Conservation (phyloP, 2,329 filamentous ascomycete species). For the Plenodomus lindquistii region DNA sequence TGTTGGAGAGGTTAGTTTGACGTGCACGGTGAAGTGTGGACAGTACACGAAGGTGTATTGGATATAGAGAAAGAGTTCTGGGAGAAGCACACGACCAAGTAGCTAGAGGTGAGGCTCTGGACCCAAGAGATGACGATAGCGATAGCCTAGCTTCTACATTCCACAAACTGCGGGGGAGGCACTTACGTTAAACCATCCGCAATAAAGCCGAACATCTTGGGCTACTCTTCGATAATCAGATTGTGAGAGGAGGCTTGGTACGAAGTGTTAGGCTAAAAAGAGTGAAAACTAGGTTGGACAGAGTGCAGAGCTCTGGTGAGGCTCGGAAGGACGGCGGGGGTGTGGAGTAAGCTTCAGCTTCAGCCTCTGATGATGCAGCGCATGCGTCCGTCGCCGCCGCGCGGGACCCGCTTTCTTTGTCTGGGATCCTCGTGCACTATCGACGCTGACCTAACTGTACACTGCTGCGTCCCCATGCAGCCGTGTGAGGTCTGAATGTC, state of each 20-base stretch:
- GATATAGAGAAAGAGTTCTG: background rate
- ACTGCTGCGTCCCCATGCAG: too few species aligned
- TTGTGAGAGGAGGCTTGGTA: slow-evolving; percentile 1
- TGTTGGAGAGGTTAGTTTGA: slow-evolving; percentile 16
- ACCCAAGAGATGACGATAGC: slow-evolving; percentile 9
- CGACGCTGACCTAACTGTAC: background rate
- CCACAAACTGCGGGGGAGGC: slow-evolving; percentile 29
- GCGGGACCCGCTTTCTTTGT: background rate
- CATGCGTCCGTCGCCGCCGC: background rate
- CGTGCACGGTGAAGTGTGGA: background rate
- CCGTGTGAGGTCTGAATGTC: too few species aligned
- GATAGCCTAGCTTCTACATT: background rate
- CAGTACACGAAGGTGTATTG: slow-evolving; percentile 11
- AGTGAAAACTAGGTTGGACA: background rate
- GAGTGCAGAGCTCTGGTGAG: slow-evolving; percentile 15
- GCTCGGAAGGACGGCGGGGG: slow-evolving; percentile 20
- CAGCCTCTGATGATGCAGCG: slow-evolving; percentile 1
- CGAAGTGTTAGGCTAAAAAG: background rate
- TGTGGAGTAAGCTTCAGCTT: slow-evolving; percentile 15
- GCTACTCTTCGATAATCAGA: background rate
- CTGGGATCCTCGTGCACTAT: background rate
- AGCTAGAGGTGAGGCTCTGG: slow-evolving; percentile 7
- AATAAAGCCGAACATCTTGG: slow-evolving; percentile 42
- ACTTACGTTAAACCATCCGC: slow-evolving; percentile 45
- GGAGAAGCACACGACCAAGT: background rate